A percentile compares a stretch with the other conserved stretches of the same genome.
Evolutionary conservation across 768 basidiomycete genomes (phyloP).

Genomic region (Boletus vermiculosoides): DNA sequence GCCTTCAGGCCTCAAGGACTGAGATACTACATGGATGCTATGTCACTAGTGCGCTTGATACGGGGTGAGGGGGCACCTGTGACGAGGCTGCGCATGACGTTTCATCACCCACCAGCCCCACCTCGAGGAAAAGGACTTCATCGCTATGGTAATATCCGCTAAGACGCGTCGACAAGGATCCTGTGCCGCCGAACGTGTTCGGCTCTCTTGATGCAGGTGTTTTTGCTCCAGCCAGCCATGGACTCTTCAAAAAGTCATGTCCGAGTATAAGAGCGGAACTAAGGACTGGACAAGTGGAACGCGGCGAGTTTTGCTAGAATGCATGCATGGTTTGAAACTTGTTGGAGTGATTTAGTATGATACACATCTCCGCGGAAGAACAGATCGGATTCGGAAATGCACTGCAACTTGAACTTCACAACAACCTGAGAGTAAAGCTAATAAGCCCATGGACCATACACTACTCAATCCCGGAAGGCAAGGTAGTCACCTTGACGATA

Average conservation of each 20-base stretch:
- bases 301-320: too few species aligned
- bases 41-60: not conserved
- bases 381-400: not conserved
- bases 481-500: slow-evolving; percentile 31
- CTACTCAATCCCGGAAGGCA: slow-evolving; percentile 11
- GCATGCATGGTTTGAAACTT: not conserved
- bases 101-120: not conserved
- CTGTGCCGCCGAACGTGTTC: not conserved
- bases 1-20: not conserved
- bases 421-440: not conserved
- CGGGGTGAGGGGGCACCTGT: too few species aligned
- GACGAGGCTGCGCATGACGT: not conserved
- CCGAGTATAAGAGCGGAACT: not conserved
- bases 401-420: not conserved
- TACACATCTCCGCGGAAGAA: too few species aligned
- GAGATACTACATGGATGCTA: not conserved
- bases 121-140: not conserved
- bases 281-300: too few species aligned
- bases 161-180: not conserved
- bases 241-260: not conserved
- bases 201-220: not conserved
- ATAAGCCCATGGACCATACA: slow-evolving; percentile 14
- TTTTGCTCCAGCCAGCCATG: not conserved
- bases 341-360: not conserved
- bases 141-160: not conserved